phyloP scores from a whole-genome alignment of 257 asterid species.

The Ilex asprella region DNA sequence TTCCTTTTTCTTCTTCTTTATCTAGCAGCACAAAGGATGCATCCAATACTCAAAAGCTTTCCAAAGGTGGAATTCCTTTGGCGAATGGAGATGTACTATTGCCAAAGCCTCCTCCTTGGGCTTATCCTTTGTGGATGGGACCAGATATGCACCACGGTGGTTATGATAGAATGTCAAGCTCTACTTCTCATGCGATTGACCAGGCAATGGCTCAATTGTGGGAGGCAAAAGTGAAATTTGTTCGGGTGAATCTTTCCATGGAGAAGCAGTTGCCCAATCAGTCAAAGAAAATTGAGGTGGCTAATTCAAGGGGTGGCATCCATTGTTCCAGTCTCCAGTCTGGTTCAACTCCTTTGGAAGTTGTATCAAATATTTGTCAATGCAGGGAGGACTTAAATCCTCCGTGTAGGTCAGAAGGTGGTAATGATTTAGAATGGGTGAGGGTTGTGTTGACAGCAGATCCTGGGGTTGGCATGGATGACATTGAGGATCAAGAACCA shows the following conservation, averaged over 20 bases:
- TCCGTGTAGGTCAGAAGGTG: constrained; percentile 37
- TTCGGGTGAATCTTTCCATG: constrained; percentile 50
- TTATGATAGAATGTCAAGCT: constrained; percentile 82
- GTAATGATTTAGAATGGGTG: constrained; percentile 39
- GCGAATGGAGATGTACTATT: constrained; percentile 95
- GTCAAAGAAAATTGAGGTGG: neutral
- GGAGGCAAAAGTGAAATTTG: constrained; percentile 69
- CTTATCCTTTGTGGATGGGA: constrained; percentile 82
- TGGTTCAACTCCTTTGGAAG: constrained; percentile 11
- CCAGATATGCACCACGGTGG: constrained; percentile 73
- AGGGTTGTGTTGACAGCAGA: constrained; percentile 56
- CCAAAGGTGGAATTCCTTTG: constrained; percentile 95
- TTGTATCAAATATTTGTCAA: constrained; percentile 21
- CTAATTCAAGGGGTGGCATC: constrained; percentile 10
- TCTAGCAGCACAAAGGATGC: constrained; percentile 68
- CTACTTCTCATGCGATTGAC: constrained; percentile 97
- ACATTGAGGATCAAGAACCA: constrained; percentile 84
- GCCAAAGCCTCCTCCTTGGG: constrained; percentile 99
- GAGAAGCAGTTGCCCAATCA: constrained; percentile 30
- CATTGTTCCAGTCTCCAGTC: constrained; percentile 15
- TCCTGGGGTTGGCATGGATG: constrained; percentile 96
- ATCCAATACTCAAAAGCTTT: constrained; percentile 65
- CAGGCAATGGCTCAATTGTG: constrained; percentile 94
- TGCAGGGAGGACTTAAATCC: constrained; percentile 34
- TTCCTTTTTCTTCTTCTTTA: constrained; percentile 20